These are phyloP conservation scores for Acanthamoeba lenticulata DNA, from an alignment of 208 protist genomes.

Conservation along the genomic window DNA sequence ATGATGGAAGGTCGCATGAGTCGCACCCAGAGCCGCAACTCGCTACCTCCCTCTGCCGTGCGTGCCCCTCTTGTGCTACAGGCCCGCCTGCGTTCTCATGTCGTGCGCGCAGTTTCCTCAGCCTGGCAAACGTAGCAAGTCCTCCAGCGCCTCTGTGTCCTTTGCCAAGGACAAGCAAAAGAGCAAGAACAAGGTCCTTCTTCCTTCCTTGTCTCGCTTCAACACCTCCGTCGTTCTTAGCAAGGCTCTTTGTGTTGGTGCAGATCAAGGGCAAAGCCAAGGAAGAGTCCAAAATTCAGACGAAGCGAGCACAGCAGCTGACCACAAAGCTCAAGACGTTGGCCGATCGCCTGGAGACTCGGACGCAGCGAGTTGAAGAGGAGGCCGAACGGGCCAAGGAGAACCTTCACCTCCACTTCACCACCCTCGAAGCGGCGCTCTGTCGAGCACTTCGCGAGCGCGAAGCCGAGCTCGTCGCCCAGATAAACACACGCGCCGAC, in stretches of 20 bases:
- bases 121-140: not conserved
- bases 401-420: constrained; percentile 39
- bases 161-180: not conserved
- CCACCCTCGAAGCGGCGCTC: not conserved
- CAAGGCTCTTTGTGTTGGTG: not conserved
- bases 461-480: not conserved
- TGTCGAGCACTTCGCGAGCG: not conserved
- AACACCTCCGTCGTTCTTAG: not conserved
- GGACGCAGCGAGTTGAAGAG: not conserved
- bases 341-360: not conserved
- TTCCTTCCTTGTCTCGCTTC: not conserved
- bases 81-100: not conserved
- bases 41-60: no score
- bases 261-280: not conserved
- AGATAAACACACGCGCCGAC: not conserved
- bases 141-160: not conserved
- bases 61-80: not conserved
- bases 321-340: not conserved
- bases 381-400: constrained; percentile 39
- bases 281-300: not conserved
- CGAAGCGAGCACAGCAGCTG: not conserved
- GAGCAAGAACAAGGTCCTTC: not conserved
- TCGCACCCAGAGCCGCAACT: not conserved
- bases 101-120: not conserved
- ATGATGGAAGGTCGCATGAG: not conserved